A percentile compares a stretch with the other conserved stretches of the same genome.
phyloP scores from a whole-genome alignment of 176 grass and related monocot species.

The Aegilops longissima region DNA sequence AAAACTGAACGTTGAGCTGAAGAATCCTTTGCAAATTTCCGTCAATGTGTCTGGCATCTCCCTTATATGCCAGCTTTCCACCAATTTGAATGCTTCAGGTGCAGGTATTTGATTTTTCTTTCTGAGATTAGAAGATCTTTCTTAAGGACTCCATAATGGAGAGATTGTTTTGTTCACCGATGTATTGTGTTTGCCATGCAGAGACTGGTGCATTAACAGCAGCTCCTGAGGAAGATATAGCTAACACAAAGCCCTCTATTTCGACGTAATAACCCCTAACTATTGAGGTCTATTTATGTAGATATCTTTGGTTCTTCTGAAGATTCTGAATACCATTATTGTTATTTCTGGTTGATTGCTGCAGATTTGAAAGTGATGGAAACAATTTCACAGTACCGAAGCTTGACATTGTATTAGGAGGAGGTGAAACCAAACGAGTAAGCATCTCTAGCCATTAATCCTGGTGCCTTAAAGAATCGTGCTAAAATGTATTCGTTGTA shows the following conservation, averaged over 20 bases:
- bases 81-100: slow-evolving; percentile 55
- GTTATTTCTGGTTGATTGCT: slow-evolving; percentile 41
- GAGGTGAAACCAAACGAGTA: slow-evolving; percentile 82
- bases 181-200: slow-evolving; percentile 32
- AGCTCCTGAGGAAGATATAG: slow-evolving; percentile 38
- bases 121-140: background rate
- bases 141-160: slow-evolving; percentile 12
- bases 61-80: slow-evolving; percentile 83
- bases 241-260: slow-evolving; percentile 49
- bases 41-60: slow-evolving; percentile 76
- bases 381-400: slow-evolving; percentile 64
- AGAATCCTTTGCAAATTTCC: slow-evolving; percentile 92
- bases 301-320: background rate
- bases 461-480: slow-evolving; percentile 6
- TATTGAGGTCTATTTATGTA: slow-evolving; percentile 9
- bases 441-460: slow-evolving; percentile 29
- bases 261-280: slow-evolving; percentile 48
- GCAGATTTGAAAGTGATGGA: slow-evolving; percentile 63
- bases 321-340: slow-evolving; percentile 26
- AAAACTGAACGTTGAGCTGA: slow-evolving; percentile 80
- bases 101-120: slow-evolving; percentile 48
- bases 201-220: slow-evolving; percentile 37
- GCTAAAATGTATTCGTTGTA: slow-evolving; percentile 1
- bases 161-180: slow-evolving; percentile 3
- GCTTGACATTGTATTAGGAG: slow-evolving; percentile 75